These are phyloP conservation scores for Nemania sp. DNA, from an alignment of 2,329 filamentous ascomycete species.

Conservation along the genomic window DNA sequence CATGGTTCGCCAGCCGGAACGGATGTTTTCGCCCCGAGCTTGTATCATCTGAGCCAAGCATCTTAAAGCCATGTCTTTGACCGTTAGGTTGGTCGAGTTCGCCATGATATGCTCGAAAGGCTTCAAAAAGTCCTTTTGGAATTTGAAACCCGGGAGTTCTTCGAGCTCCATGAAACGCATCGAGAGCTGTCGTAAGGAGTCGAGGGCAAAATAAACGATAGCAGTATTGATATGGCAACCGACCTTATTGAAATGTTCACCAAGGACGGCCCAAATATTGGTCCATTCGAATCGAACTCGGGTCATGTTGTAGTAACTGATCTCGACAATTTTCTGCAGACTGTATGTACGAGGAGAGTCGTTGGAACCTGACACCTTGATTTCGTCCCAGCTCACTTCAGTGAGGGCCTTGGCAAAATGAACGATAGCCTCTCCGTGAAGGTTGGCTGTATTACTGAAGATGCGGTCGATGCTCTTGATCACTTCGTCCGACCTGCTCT, in stretches of 20 bases:
- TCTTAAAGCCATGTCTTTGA: constrained; percentile 96
- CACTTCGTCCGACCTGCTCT: constrained; percentile 90
- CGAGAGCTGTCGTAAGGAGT: constrained; percentile 91
- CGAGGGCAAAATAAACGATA: constrained; percentile 96
- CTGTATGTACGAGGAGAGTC: constrained; percentile 97
- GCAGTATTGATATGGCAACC: constrained; percentile 96
- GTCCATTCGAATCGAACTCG: constrained; percentile 98
- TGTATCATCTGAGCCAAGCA: constrained; percentile 99
- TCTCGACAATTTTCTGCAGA: constrained; percentile 96
- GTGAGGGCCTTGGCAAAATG: constrained; percentile 91
- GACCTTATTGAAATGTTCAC: constrained; percentile 97
- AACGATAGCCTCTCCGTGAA: constrained; percentile 92
- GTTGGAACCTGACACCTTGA: constrained; percentile 93
- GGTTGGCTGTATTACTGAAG: constrained; percentile 92
- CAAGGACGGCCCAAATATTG: constrained; percentile 96
- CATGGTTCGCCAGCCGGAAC: constrained; percentile 98
- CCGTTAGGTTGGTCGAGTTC: constrained; percentile 86
- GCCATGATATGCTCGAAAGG: constrained; percentile 97
- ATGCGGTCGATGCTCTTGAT: constrained; percentile 92
- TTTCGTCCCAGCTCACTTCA: constrained; percentile 98
- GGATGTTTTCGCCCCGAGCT: constrained; percentile 92
- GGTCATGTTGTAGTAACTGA: constrained; percentile 99
- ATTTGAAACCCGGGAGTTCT: constrained; percentile 97
- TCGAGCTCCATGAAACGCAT: constrained; percentile 99
- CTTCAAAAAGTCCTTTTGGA: constrained; percentile 98